Base-by-base conservation (phyloP, 768 basidiomycete genomes). In the Lactarius sp. region DNA sequence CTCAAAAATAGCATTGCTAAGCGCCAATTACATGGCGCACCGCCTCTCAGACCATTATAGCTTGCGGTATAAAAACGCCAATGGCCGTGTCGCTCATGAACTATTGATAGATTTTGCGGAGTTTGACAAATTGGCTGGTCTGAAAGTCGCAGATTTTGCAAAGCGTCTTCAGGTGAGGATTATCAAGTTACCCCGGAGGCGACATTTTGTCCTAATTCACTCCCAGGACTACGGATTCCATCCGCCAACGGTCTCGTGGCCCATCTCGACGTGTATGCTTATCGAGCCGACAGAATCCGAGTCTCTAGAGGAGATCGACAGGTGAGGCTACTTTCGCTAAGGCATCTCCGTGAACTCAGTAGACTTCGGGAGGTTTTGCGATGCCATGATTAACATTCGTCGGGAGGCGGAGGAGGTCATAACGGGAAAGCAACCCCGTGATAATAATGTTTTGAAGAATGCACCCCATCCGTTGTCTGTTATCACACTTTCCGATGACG, bases 271-370 rank as follows among this genome's bases (percentile, higher is more conserved):
- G 1, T 95, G 91, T 71, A 97, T 97, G 92, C 81, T 97, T 57
- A 97, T 98, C 66, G 96, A 98, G 76, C 96, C 96, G 6, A 98
- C 96, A 2, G 96, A 98, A 75, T 95, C 92, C 0, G 96, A 98
- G 77, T 85, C 91, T 0, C 80, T 97, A 34, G 90, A 94, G 65
- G 96, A 98, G 74, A 83, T 98, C 57, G 93, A 98, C 71, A 83
- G 88, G 85, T 90, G 65, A 52, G 77, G 68, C 27, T 27, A 9
- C 31, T 4, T 7, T 52, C 27, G 37, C 10, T n/a, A 18, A 18
- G 8, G 33, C 20, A 59, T 22, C 34, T 13, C 36, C 33, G 0
- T 55, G 47, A 16, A 22, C 18, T 33, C 50, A 13, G 34, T 0
- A 41, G 51, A 59, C 22, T 37, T 22, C 42, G 56, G 37, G 65